phyloP scores from a whole-genome alignment of 2,329 filamentous ascomycete species.

The Colletotrichum sp. region DNA sequence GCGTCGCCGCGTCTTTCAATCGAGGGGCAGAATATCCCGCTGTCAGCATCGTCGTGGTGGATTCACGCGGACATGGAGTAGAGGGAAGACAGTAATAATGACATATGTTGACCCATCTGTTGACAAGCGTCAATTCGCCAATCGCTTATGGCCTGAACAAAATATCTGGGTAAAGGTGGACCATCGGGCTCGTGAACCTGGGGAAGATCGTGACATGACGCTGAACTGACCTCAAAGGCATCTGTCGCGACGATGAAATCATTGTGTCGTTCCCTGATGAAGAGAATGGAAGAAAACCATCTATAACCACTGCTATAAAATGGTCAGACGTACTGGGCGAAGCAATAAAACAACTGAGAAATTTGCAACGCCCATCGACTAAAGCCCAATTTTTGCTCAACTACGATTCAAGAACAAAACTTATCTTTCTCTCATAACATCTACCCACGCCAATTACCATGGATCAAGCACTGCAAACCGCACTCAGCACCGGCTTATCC shows the following conservation, averaged over 20 bases:
- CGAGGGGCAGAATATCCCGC: not conserved
- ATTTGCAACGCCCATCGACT: not conserved
- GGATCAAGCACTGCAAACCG: not conserved
- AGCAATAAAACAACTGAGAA: not conserved
- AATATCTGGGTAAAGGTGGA: not conserved
- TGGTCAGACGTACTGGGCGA: fast-evolving
- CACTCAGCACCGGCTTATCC: not conserved
- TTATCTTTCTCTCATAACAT: not conserved
- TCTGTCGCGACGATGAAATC: not conserved
- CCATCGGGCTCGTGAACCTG: not conserved
- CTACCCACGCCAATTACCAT: not conserved
- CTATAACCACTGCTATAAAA: not conserved
- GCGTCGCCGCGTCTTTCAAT: not conserved
- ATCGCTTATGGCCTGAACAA: not conserved
- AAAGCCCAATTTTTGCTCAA: not conserved
- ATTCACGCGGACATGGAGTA: not conserved
- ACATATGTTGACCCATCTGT: not conserved
- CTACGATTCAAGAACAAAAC: not conserved
- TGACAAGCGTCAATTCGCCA: not conserved
- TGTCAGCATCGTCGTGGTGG: not conserved
- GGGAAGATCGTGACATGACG: not conserved
- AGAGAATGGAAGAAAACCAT: fast-evolving
- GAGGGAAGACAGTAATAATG: not conserved
- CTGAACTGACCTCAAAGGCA: not conserved
- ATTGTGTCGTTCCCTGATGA: not conserved